Evolutionary conservation across 306 rosid genomes (phyloP).

Genomic region (Cyamopsis tetragonoloba): DNA sequence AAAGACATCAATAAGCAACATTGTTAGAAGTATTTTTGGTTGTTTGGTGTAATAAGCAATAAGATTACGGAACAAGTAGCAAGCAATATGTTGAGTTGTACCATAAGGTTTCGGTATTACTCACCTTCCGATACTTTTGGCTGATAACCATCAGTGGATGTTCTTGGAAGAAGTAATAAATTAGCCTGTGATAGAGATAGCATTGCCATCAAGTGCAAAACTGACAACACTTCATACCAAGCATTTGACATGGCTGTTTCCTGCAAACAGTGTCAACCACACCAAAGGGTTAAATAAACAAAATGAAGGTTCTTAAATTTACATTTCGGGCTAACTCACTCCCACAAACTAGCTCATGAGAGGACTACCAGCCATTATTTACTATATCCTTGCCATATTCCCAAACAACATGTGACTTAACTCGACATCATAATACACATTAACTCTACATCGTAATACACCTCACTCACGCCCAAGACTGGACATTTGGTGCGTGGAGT

Average conservation of each 20-base stretch:
- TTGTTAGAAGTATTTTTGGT: not conserved
- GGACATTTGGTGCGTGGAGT: too few relatives aligned
- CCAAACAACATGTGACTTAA: too few relatives aligned
- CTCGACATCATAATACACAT: too few relatives aligned
- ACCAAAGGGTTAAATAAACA: not conserved
- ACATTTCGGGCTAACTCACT: too few relatives aligned
- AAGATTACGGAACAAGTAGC: not conserved
- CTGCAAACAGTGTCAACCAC: slow-evolving; percentile 44
- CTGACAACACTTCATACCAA: slow-evolving; percentile 94
- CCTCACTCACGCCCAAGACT: too few relatives aligned
- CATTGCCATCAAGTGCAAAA: slow-evolving; percentile 89
- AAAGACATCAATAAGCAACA: slow-evolving; percentile 24
- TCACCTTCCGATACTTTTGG: slow-evolving; percentile 88
- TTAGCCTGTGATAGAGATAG: slow-evolving; percentile 79
- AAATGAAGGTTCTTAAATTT: too few relatives aligned
- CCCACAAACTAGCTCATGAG: too few relatives aligned
- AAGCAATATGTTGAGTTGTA: slow-evolving; percentile 6
- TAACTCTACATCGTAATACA: too few relatives aligned
- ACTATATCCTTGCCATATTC: too few relatives aligned
- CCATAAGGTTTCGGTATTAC: slow-evolving; percentile 14
- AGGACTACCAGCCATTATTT: too few relatives aligned
- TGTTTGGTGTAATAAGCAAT: not conserved
- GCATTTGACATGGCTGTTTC: slow-evolving; percentile 78
- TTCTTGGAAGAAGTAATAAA: slow-evolving; percentile 89
- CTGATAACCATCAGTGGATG: slow-evolving; percentile 71